These are phyloP conservation scores for Cryphonectria radicalis DNA, from an alignment of 2,329 filamentous ascomycete species.

Conservation along the genomic window DNA sequence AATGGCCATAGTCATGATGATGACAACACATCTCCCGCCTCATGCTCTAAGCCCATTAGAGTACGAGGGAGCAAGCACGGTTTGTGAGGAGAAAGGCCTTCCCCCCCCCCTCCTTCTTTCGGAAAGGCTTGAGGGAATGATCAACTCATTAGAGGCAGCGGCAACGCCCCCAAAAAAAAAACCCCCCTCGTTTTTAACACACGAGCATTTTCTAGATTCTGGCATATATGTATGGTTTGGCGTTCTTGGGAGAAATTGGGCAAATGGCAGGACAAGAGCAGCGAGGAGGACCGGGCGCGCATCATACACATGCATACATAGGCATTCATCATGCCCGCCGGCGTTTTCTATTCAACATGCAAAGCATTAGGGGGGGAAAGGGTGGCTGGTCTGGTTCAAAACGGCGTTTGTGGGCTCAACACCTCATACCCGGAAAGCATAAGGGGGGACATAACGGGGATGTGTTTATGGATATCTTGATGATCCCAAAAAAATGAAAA, in stretches of 20 bases:
- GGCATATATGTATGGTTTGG: constrained; percentile 21
- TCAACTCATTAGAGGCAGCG: constrained; percentile 30
- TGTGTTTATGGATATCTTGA: neutral
- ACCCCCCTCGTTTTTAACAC: constrained; percentile 2
- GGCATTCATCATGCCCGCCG: constrained; percentile 24
- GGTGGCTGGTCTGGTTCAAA: constrained; percentile 11
- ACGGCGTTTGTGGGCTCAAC: constrained; percentile 33
- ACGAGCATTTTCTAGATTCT: constrained; percentile 23
- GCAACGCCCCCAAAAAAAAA: constrained; percentile 17
- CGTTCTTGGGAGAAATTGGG: constrained; percentile 21
- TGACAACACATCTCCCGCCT: neutral
- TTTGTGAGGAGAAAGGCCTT: neutral
- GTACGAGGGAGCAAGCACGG: neutral
- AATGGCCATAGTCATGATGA: constrained; percentile 7
- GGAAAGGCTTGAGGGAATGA: constrained; percentile 15
- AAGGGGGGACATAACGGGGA: neutral
- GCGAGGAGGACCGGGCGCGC: constrained; percentile 12
- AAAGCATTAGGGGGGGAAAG: neutral
- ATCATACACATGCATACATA: neutral
- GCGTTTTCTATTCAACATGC: constrained; percentile 29
- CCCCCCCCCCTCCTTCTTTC: too few species aligned
- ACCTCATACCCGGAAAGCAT: constrained; percentile 26
- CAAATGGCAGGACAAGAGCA: constrained; percentile 6
- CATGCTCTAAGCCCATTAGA: neutral
- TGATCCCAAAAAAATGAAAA: neutral